phyloP scores from a whole-genome alignment of 2,329 filamentous ascomycete genomes.

The Sporothrix dimorphospora region DNA sequence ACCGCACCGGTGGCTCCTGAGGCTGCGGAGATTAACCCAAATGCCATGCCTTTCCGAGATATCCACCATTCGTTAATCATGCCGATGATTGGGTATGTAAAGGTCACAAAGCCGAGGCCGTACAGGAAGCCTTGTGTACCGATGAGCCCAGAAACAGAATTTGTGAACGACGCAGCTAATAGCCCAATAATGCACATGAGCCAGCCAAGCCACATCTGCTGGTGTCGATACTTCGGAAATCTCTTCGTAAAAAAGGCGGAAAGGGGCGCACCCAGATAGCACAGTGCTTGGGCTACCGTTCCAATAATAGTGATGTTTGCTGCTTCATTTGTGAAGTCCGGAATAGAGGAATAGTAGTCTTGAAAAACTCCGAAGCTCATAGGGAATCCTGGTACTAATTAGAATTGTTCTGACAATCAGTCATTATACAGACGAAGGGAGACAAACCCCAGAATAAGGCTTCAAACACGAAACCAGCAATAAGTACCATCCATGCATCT shows the following conservation, averaged over 20 bases:
- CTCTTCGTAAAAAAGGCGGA: conserved; percentile 46
- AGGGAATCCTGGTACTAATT: not conserved
- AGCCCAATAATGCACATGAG: conserved; percentile 57
- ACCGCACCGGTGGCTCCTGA: conserved; percentile 56
- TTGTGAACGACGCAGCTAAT: conserved; percentile 28
- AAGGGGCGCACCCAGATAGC: conserved; percentile 43
- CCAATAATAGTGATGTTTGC: conserved; percentile 43
- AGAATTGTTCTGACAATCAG: not conserved
- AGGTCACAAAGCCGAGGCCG: conserved; percentile 58
- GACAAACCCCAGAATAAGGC: not conserved
- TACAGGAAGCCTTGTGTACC: conserved; percentile 50
- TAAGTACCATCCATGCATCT: not conserved
- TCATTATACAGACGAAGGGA: not conserved
- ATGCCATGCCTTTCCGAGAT: conserved; percentile 60
- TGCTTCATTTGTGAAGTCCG: not conserved
- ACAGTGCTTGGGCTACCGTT: conserved; percentile 43
- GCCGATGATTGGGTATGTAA: conserved; percentile 59
- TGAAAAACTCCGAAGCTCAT: not conserved
- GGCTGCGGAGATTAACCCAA: conserved; percentile 65
- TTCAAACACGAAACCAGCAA: not conserved
- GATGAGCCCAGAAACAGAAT: not conserved
- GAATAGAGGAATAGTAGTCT: not conserved
- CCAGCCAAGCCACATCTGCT: conserved; percentile 47
- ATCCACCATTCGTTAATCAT: conserved; percentile 68
- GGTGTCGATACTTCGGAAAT: not conserved